These are phyloP conservation scores for Jasminum sambac DNA, from an alignment of 257 asterid genomes.

Conservation along the genomic window DNA sequence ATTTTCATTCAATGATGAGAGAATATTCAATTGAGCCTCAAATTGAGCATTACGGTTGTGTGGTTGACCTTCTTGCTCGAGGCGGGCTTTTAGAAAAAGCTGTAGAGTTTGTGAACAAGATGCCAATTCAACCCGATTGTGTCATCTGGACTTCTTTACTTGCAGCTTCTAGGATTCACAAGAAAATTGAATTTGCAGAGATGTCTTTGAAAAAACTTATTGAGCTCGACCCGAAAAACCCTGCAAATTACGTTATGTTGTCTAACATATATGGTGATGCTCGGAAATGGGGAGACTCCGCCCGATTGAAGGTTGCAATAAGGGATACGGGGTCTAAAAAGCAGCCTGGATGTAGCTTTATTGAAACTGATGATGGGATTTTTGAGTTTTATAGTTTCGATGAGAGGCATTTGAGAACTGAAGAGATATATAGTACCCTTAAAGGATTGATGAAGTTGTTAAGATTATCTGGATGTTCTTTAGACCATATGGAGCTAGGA, in stretches of 20 bases:
- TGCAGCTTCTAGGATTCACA: constrained; percentile 68
- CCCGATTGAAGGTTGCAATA: constrained; percentile 58
- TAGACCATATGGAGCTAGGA: constrained; percentile 32
- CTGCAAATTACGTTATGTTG: constrained; percentile 72
- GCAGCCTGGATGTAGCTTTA: constrained; percentile 70
- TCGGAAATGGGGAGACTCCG: constrained; percentile 68
- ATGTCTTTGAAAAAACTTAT: constrained; percentile 61
- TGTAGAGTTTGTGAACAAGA: constrained; percentile 55
- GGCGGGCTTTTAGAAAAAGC: constrained; percentile 75
- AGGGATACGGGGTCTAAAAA: constrained; percentile 65
- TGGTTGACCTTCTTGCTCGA: constrained; percentile 75
- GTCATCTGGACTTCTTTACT: constrained; percentile 76
- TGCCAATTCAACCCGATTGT: constrained; percentile 69
- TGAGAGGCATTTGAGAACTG: constrained; percentile 60
- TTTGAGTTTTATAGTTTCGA: constrained; percentile 65
- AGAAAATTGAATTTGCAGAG: constrained; percentile 62
- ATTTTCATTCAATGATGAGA: constrained; percentile 54
- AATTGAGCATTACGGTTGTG: constrained; percentile 86
- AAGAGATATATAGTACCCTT: constrained; percentile 54
- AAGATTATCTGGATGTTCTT: constrained; percentile 31
- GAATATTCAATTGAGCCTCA: constrained; percentile 47
- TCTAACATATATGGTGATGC: constrained; percentile 78
- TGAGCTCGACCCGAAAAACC: constrained; percentile 66
- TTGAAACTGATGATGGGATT: constrained; percentile 57
- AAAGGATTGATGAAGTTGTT: constrained; percentile 54